phyloP scores from a whole-genome alignment of 2,329 filamentous ascomycete genomes.

The Blastomyces parvus region DNA sequence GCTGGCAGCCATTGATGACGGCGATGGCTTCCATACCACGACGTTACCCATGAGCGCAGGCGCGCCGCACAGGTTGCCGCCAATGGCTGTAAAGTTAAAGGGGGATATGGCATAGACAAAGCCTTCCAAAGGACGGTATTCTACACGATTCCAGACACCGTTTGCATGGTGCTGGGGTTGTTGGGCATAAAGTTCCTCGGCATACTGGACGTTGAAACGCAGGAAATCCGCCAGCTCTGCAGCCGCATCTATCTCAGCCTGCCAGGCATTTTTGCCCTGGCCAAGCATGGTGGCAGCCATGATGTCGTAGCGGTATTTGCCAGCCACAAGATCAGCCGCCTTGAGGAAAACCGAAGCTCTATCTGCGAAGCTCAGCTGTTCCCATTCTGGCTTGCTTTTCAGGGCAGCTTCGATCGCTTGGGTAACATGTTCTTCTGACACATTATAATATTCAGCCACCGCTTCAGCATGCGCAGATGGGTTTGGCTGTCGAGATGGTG shows the following conservation, averaged over 20 bases:
- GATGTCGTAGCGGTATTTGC: slow-evolving; percentile 90
- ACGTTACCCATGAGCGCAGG: slow-evolving; percentile 89
- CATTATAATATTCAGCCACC: slow-evolving; percentile 77
- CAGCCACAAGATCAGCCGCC: slow-evolving; percentile 78
- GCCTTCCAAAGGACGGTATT: slow-evolving; percentile 88
- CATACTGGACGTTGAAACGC: slow-evolving; percentile 76
- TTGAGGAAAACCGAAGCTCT: slow-evolving; percentile 89
- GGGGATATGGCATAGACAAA: slow-evolving; percentile 91
- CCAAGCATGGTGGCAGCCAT: slow-evolving; percentile 94
- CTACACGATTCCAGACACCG: slow-evolving; percentile 83
- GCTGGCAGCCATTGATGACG: slow-evolving; percentile 77
- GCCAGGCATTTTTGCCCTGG: slow-evolving; percentile 97
- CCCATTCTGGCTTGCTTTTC: slow-evolving; percentile 74
- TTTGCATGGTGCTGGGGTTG: slow-evolving; percentile 76
- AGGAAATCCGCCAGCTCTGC: slow-evolving; percentile 89
- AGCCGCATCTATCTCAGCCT: slow-evolving; percentile 94
- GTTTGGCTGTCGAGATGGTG: slow-evolving; percentile 53
- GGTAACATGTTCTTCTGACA: slow-evolving; percentile 63
- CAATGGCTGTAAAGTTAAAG: slow-evolving; percentile 96
- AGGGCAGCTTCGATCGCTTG: slow-evolving; percentile 75
- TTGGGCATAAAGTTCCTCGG: slow-evolving; percentile 76
- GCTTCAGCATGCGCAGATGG: slow-evolving; percentile 68
- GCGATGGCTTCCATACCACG: slow-evolving; percentile 92
- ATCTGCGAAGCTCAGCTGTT: slow-evolving; percentile 76
- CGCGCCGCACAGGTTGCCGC: slow-evolving; percentile 70